Evolutionary conservation across 2,329 filamentous ascomycete species (phyloP).

Genomic region (Ilyonectria mors-panacis): DNA sequence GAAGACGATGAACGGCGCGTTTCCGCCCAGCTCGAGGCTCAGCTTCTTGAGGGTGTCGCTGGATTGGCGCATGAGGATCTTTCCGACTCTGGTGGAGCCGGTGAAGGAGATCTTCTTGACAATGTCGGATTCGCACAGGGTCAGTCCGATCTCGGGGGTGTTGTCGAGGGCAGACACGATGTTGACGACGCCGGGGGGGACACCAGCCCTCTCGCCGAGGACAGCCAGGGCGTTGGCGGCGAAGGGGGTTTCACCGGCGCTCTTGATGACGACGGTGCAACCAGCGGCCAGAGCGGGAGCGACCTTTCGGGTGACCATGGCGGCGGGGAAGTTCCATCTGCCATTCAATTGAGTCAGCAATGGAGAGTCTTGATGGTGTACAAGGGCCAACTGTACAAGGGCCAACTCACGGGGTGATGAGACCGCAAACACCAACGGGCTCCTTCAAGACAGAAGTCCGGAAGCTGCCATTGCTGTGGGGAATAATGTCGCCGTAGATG

Average conservation of each 20-base stretch:
- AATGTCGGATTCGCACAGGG: slow-evolving; percentile 74
- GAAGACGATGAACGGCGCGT: slow-evolving; percentile 85
- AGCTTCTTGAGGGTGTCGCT: slow-evolving; percentile 75
- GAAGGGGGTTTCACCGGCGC: slow-evolving; percentile 80
- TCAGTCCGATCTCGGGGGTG: slow-evolving; percentile 74
- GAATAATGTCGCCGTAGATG: slow-evolving; percentile 71
- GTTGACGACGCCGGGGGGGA: slow-evolving; percentile 69
- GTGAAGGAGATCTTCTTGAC: slow-evolving; percentile 84
- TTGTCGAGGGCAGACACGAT: slow-evolving; percentile 77
- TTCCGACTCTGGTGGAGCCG: slow-evolving; percentile 66
- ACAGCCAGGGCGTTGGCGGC: slow-evolving; percentile 78
- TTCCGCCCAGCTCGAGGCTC: slow-evolving; percentile 78
- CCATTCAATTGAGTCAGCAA: slow-evolving; percentile 58
- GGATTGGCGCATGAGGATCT: slow-evolving; percentile 78
- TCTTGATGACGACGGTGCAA: slow-evolving; percentile 81
- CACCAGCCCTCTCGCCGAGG: slow-evolving; percentile 77
- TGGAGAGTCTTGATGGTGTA: too few species aligned
- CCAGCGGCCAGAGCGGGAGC: slow-evolving; percentile 76
- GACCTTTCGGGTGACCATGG: slow-evolving; percentile 65
- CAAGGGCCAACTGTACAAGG: background rate
- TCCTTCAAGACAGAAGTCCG: slow-evolving; percentile 50
- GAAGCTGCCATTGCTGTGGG: slow-evolving; percentile 69
- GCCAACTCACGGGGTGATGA: slow-evolving; percentile 66
- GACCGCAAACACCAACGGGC: slow-evolving; percentile 33
- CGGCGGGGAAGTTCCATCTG: slow-evolving; percentile 76